Evolutionary conservation across 1,284 basidiomycete genomes (phyloP), one percentile per base, ranked within the genome.

Genomic region (Ganoderma sp.): DNA sequence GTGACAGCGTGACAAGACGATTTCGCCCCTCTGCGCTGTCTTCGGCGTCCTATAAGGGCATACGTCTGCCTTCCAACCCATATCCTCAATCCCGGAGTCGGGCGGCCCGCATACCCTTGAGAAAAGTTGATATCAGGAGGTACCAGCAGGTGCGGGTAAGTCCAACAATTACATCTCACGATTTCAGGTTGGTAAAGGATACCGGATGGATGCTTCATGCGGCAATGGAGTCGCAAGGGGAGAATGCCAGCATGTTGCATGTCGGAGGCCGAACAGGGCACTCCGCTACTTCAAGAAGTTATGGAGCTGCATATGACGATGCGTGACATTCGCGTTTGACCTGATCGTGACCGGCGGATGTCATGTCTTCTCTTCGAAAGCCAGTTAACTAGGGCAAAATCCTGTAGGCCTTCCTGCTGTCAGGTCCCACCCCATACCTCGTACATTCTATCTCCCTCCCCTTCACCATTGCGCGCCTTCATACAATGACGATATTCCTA

Each of bases 401-500:
- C 68, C 63, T 66, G 64, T 59, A 62, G 56, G 34, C 56, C 19
- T 58, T 28, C 61, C 63, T 45, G 61, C 63, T 65, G 60, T 67
- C 52, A 62, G 65, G 64, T 69, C 68, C 71, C 63, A 61, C 65
- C 67, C 59, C 48, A 12, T 65, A 22, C 43, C 64, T 34, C 60
- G 62, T 39, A 63, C 61, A 60, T 56, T 67, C 64, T 61, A 22
- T 14, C 65, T 42, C 64, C 62, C 4, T 43, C 61, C 39, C 67
- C 64, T 68, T 62, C 66, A 61, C 25, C 63, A 19, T 56, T 58
- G 58, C n/a, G 42, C 61, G 37, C 45, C 41, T n/a, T 22, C 52
- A 34, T 43, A 56, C 61, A 64, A 80, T 80, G 80, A 81, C 80
- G 52, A 68, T 78, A 57, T 80, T 77, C 69, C 73, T 81, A 59